Evolutionary conservation across 1,284 basidiomycete genomes (phyloP).

Genomic region (Boletus holoroseus): DNA sequence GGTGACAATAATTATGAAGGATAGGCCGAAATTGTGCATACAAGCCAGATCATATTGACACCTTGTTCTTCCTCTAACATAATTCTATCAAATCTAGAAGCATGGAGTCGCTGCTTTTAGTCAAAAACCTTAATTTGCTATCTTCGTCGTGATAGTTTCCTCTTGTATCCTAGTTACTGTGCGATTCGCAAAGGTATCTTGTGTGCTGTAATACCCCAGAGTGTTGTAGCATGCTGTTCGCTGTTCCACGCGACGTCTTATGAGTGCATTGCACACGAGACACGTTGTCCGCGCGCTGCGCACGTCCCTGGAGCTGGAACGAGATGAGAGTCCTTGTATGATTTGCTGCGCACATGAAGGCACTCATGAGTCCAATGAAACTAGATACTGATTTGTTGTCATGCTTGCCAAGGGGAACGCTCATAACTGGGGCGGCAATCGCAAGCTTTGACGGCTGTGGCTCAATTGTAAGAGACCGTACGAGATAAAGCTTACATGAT

Average conservation of each 20-base stretch:
- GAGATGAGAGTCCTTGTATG: neutral
- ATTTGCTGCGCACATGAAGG: neutral
- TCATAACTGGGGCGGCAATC: conserved; percentile 8
- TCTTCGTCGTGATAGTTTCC: conserved; percentile 22
- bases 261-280: conserved; percentile 12
- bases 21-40: conserved; percentile 5
- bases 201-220: conserved; percentile 20
- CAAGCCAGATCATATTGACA: conserved; percentile 23
- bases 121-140: conserved; percentile 30
- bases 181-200: conserved; percentile 12
- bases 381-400: neutral
- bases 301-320: conserved; percentile 1
- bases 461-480: neutral
- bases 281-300: conserved; percentile 16
- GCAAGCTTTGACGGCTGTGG: neutral
- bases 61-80: conserved; percentile 14
- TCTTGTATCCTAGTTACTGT: conserved; percentile 21
- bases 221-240: conserved; percentile 8
- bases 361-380: neutral
- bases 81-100: conserved; percentile 27
- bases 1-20: conserved; percentile 4
- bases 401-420: conserved; percentile 9
- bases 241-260: conserved; percentile 7
- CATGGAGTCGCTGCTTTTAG: conserved; percentile 25
- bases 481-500: conserved; percentile 21